Conservation (phyloP, 768 basidiomycete genomes). For the Phaeotremella skinneri region DNA sequence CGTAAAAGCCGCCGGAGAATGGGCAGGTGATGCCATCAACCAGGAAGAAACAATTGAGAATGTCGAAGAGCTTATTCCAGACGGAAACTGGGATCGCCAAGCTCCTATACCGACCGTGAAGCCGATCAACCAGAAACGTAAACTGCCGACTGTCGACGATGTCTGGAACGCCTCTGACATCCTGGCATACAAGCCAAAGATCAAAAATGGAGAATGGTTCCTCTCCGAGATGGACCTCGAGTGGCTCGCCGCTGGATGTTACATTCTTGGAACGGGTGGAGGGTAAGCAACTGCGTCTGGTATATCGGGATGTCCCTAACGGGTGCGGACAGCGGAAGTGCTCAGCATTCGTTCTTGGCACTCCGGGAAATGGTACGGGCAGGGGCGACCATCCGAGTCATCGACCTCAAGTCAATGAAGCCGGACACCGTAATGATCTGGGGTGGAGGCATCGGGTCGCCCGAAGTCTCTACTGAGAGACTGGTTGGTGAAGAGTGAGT, state of each 20-base stretch:
- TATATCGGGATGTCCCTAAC: slow-evolving; percentile 29
- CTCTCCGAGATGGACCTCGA: slow-evolving; percentile 57
- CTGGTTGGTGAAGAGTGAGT: slow-evolving; percentile 20
- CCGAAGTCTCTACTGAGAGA: slow-evolving; percentile 11
- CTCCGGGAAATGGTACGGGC: slow-evolving; percentile 58
- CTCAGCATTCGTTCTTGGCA: slow-evolving; percentile 59
- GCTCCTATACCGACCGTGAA: too few species aligned
- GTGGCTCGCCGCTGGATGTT: slow-evolving; percentile 65
- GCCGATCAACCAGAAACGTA: too few species aligned
- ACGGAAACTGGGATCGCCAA: too few species aligned
- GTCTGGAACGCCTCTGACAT: slow-evolving; percentile 38
- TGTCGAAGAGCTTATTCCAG: background rate
- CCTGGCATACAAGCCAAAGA: slow-evolving; percentile 52
- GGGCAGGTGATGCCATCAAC: slow-evolving; percentile 19
- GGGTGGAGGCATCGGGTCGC: slow-evolving; percentile 46
- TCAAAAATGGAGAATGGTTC: slow-evolving; percentile 55
- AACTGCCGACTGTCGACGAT: slow-evolving; percentile 8
- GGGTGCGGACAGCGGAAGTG: slow-evolving; percentile 64
- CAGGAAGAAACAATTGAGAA: slow-evolving; percentile 11
- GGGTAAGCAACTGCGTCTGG: too few species aligned
- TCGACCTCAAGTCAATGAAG: slow-evolving; percentile 55
- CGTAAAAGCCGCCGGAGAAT: slow-evolving; percentile 64
- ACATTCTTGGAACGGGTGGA: slow-evolving; percentile 63
- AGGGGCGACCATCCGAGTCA: slow-evolving; percentile 56
- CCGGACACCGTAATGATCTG: slow-evolving; percentile 55